These are phyloP conservation scores for Cyclotella distinguenda DNA, from an alignment of 108 stramenopile species.

Conservation along the genomic window DNA sequence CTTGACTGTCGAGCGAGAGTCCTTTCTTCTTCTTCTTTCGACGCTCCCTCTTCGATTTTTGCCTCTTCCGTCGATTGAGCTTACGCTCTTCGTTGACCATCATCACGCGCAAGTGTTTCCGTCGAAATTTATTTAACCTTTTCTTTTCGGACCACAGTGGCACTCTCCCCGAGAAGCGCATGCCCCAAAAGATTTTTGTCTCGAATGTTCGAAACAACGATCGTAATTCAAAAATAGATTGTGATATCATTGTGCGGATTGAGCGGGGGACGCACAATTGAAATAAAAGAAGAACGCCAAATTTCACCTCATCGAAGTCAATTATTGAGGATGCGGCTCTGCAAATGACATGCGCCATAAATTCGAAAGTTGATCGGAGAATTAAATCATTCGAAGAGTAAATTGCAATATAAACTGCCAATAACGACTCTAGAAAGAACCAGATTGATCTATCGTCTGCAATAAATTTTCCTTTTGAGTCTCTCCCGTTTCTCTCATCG, in stretches of 20 bases:
- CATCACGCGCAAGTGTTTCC: conserved; percentile 18
- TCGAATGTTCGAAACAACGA: conserved; percentile 5
- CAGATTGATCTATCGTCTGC: conserved; percentile 3
- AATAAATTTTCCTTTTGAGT: not conserved
- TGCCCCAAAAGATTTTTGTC: conserved; percentile 15
- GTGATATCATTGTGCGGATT: not conserved
- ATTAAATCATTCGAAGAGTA: conserved; percentile 24
- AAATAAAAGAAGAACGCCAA: conserved; percentile 13
- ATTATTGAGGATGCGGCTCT: conserved; percentile 10
- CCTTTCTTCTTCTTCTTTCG: conserved; percentile 22
- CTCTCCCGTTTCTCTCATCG: not conserved
- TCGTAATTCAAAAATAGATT: not conserved
- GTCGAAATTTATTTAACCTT: conserved; percentile 27
- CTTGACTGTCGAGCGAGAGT: conserved; percentile 1
- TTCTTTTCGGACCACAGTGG: conserved; percentile 24
- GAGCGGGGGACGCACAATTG: not conserved
- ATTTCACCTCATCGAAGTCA: conserved; percentile 17
- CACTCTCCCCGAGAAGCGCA: conserved; percentile 15
- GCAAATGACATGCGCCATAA: conserved; percentile 5
- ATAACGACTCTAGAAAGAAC: conserved; percentile 32
- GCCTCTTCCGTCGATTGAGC: conserved; percentile 19
- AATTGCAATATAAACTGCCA: conserved; percentile 14
- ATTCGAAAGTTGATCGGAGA: conserved; percentile 11
- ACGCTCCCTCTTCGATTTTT: conserved; percentile 13
- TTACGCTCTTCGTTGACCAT: conserved; percentile 18